These are phyloP conservation scores for Apiospora rasikravindrae DNA, from an alignment of 2,329 filamentous ascomycete genomes.

Conservation along the genomic window DNA sequence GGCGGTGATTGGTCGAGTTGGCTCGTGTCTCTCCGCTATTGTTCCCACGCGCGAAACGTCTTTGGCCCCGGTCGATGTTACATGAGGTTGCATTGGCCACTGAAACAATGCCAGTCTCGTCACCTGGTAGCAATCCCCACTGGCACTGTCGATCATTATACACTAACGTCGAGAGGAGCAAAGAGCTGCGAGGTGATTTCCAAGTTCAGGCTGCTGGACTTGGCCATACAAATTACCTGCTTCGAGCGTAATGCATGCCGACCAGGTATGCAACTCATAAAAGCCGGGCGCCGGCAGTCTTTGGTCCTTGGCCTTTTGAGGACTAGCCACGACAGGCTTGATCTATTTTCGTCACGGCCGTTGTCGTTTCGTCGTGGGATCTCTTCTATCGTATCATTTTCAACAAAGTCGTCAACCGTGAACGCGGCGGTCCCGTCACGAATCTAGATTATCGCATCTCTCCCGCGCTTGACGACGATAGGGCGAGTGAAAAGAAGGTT, in stretches of 20 bases:
- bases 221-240: background rate
- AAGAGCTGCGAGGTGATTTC: background rate
- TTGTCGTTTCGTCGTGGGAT: background rate
- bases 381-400: too few relatives aligned
- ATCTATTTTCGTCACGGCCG: background rate
- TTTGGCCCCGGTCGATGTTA: background rate
- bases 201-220: background rate
- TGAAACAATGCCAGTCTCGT: conserved; percentile 5
- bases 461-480: background rate
- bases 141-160: background rate
- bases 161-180: background rate
- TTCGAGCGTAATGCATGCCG: background rate
- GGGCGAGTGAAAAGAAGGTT: background rate
- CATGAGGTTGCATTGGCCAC: background rate
- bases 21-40: background rate
- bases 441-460: background rate
- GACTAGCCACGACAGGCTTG: background rate
- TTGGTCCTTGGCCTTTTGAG: background rate
- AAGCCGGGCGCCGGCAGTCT: background rate
- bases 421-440: background rate
- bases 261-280: too few relatives aligned
- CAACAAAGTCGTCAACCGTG: too few relatives aligned
- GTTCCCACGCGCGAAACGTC: background rate
- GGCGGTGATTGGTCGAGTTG: background rate
- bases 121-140: background rate